Conservation (phyloP, 768 basidiomycete genomes). For the Amanita subjunquillea region DNA sequence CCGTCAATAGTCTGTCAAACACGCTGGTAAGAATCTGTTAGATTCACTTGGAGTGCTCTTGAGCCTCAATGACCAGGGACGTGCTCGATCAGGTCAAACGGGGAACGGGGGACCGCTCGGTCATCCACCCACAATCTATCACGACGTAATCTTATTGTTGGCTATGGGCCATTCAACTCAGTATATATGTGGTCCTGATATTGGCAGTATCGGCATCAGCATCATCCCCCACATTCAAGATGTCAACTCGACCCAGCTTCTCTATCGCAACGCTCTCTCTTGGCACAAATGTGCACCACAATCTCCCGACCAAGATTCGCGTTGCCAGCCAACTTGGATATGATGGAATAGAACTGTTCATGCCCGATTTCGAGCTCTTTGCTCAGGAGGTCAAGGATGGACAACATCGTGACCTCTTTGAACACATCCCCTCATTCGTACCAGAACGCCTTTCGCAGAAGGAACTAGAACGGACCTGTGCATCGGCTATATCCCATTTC, state of each 20-base stretch:
- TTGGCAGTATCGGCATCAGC: background rate
- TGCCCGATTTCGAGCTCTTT: conserved; percentile 16
- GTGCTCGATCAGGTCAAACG: no score
- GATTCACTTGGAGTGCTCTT: no score
- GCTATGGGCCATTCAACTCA: background rate
- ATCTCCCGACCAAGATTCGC: conserved; percentile 18
- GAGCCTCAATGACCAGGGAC: no score
- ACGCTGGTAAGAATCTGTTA: no score
- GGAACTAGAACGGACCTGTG: conserved; percentile 17
- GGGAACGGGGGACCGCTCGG: no score
- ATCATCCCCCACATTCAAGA: background rate
- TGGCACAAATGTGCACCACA: conserved; percentile 18
- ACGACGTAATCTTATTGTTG: background rate
- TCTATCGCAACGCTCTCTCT: conserved; percentile 18
- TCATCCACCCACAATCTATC: background rate
- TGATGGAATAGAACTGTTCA: conserved; percentile 21
- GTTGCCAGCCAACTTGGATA: conserved; percentile 22
- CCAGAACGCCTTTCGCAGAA: conserved; percentile 1
- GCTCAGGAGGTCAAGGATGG: conserved; percentile 12
- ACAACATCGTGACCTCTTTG: conserved; percentile 12
- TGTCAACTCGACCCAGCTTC: conserved; percentile 4
- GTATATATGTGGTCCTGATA: background rate
- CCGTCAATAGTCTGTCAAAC: no score
- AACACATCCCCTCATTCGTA: conserved; percentile 9
- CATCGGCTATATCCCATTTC: conserved; percentile 12